phyloP scores from a whole-genome alignment of 306 rosid species.

The Malus asiatica region DNA sequence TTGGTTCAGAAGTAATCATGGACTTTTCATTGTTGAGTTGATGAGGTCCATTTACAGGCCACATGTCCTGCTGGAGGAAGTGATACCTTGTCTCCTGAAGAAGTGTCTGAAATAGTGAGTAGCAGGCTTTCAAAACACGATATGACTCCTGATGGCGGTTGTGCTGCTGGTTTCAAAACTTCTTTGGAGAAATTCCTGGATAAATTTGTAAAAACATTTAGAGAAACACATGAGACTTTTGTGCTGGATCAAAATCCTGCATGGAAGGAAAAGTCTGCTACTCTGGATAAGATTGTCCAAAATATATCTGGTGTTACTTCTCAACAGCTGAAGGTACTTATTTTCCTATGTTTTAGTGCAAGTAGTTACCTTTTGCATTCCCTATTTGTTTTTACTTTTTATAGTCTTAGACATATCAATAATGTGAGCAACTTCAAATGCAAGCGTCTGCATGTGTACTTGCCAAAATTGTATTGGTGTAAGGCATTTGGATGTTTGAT shows the following conservation, averaged over 20 bases:
- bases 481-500: neutral
- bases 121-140: conserved; percentile 50
- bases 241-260: conserved; percentile 13
- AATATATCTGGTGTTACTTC: conserved; percentile 57
- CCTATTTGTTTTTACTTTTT: neutral
- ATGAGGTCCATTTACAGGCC: conserved; percentile 41
- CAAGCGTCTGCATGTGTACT: too few relatives aligned
- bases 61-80: conserved; percentile 51
- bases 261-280: conserved; percentile 22
- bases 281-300: conserved; percentile 40
- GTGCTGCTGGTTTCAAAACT: conserved; percentile 43
- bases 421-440: too few relatives aligned
- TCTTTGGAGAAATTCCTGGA: conserved; percentile 53
- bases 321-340: conserved; percentile 72
- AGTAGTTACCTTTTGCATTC: neutral
- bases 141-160: conserved; percentile 46
- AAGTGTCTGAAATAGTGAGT: conserved; percentile 42
- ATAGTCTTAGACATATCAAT: too few relatives aligned
- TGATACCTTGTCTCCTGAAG: conserved; percentile 53
- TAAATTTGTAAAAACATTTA: conserved; percentile 26
- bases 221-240: conserved; percentile 21
- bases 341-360: neutral
- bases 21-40: neutral
- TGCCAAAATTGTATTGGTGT: neutral
- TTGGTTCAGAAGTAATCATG: conserved; percentile 11